Base-by-base conservation (phyloP, 2,329 filamentous ascomycete genomes). In the Hymenoscyphus linearis region DNA sequence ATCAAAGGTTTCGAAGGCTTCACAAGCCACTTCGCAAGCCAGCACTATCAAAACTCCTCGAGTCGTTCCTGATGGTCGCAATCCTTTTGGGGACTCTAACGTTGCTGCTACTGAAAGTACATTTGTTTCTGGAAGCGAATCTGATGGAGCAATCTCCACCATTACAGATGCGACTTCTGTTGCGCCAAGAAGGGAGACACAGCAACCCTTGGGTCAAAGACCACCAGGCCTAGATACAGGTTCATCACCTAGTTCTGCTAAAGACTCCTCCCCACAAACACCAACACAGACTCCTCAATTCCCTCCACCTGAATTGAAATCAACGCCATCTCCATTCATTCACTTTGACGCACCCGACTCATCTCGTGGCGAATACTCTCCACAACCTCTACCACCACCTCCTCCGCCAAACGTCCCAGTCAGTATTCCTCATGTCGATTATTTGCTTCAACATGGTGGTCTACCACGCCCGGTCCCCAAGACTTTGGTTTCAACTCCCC, bases 361-460 rank as follows among this genome's bases (percentile, higher is more conserved):
- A 18, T 63, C 64, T 44, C 67, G 63, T 47, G 60, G 74, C 72
- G 37, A 69, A 50, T 68, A 69, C 58, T 64, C 69, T 52, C 69
- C 70, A 47, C 68, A 66, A 16, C 85, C 91, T 1, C 91, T 90
- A 0, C 91, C 92, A 0, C 92, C 89, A 2, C 88, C 91, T 0
- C 86, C 89, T 0, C 83, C 67, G 78, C 86, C 57, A 67, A 64
- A 65, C 62, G 71, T 82, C 47, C 80, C 83, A 37, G 80, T 87
- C 52, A 86, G 91, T 47, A 82, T 87, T 13, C 93, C 93, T 0
- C 85, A 90, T 63, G 92, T 98, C 18, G 93, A 98, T 73, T 98
- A 98, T 72, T 80, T 98, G 18, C 81, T 97, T 59, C 91, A 95
- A 69, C 88, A 97, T 73, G 93, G 93, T 44, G 93, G 93, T 0